Evolutionary conservation across 169 alveolate species (phyloP).

Genomic region (Theileria annulata): DNA sequence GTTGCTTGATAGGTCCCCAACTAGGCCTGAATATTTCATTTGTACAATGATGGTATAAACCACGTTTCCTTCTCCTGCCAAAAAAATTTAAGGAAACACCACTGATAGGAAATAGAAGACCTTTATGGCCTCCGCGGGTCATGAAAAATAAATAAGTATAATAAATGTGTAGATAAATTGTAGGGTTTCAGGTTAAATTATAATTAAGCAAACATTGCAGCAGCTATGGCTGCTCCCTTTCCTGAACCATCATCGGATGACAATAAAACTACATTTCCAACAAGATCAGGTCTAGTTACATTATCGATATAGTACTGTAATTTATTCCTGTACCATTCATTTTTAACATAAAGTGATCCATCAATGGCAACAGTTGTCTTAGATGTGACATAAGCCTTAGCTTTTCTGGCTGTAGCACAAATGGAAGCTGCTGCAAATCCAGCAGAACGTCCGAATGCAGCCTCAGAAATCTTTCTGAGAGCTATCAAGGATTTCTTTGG

Average conservation of each 20-base stretch:
- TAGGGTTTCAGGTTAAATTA: neutral
- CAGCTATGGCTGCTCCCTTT: conserved; percentile 88
- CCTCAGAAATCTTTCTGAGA: conserved; percentile 72
- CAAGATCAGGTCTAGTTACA: conserved; percentile 71
- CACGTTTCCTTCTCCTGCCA: conserved; percentile 71
- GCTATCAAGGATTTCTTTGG: conserved; percentile 57
- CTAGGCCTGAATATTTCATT: conserved; percentile 74
- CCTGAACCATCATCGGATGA: conserved; percentile 88
- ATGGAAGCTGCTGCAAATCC: conserved; percentile 84
- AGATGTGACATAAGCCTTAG: conserved; percentile 71
- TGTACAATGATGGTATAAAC: conserved; percentile 76
- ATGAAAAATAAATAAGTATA: conserved; percentile 20
- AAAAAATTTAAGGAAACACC: conserved; percentile 67
- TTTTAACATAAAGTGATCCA: conserved; percentile 83
- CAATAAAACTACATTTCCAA: conserved; percentile 64
- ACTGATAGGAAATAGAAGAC: conserved; percentile 73
- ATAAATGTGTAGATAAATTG: neutral
- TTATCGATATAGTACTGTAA: conserved; percentile 66
- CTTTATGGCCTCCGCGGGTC: conserved; percentile 64
- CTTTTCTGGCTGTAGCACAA: conserved; percentile 78
- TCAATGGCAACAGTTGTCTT: conserved; percentile 80
- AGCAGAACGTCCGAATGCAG: conserved; percentile 82
- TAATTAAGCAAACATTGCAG: conserved; percentile 71
- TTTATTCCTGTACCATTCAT: conserved; percentile 79
- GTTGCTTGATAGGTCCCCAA: conserved; percentile 76